Evolutionary conservation across 2,329 filamentous ascomycete species (phyloP).

Genomic region (Aspergillus quadricinctus): DNA sequence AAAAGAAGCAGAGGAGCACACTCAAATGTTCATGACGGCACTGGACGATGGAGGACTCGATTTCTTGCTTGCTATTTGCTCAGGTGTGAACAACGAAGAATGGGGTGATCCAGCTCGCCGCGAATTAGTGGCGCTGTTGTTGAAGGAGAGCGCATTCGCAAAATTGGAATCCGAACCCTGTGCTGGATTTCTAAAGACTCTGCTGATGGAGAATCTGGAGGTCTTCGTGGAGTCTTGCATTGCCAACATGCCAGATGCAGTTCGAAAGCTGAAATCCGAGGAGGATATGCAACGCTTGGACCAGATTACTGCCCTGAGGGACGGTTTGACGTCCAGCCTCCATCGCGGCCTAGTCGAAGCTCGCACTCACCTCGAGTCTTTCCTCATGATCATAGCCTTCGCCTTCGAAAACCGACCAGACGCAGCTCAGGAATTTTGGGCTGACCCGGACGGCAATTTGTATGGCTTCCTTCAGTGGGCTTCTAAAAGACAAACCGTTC

Average conservation of each 20-base stretch:
- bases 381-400: constrained; percentile 87
- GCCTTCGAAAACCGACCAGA: constrained; percentile 82
- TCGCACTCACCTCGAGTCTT: constrained; percentile 70
- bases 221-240: constrained; percentile 89
- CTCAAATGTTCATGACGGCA: constrained; percentile 68
- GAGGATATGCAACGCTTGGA: constrained; percentile 72
- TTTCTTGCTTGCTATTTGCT: constrained; percentile 79
- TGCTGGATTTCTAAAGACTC: constrained; percentile 65
- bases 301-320: constrained; percentile 43
- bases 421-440: constrained; percentile 85
- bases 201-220: constrained; percentile 78
- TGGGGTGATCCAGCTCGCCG: constrained; percentile 86
- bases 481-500: constrained; percentile 89
- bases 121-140: constrained; percentile 75
- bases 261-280: constrained; percentile 78
- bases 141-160: constrained; percentile 71
- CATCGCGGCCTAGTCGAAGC: constrained; percentile 40
- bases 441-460: constrained; percentile 84
- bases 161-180: constrained; percentile 64
- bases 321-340: constrained; percentile 38
- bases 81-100: constrained; percentile 72
- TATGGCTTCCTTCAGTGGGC: constrained; percentile 96
- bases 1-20: constrained; percentile 65
- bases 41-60: constrained; percentile 89
- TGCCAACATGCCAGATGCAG: constrained; percentile 87